phyloP scores from a whole-genome alignment of 108 stramenopile genomes.

The Thalassiosira profunda region DNA sequence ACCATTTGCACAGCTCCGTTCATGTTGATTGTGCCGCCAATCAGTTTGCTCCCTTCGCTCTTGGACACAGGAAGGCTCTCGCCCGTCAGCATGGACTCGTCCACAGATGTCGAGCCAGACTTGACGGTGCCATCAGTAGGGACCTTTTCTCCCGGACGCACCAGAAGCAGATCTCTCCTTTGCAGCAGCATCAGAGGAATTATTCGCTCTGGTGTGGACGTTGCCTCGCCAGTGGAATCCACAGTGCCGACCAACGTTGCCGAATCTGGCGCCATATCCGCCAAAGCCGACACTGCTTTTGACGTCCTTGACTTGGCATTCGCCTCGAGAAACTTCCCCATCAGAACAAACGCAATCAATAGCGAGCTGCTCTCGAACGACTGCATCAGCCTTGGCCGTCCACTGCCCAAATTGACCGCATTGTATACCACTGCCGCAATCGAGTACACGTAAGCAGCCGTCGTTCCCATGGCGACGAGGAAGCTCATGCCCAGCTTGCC shows the following conservation, averaged over 20 bases:
- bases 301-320: constrained; percentile 49
- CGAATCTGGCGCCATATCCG: constrained; percentile 50
- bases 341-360: constrained; percentile 73
- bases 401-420: constrained; percentile 15
- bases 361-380: constrained; percentile 81
- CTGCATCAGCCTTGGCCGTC: constrained; percentile 45
- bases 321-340: constrained; percentile 85
- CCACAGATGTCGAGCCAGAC: constrained; percentile 76
- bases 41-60: constrained; percentile 47
- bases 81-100: constrained; percentile 90
- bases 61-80: constrained; percentile 76
- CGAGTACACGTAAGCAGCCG: constrained; percentile 78
- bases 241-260: constrained; percentile 51
- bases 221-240: constrained; percentile 6
- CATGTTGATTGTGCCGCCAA: constrained; percentile 72
- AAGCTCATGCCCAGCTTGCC: constrained; percentile 85
- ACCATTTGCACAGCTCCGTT: constrained; percentile 53
- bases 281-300: constrained; percentile 48
- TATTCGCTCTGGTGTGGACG: constrained; percentile 19
- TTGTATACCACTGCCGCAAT: constrained; percentile 53
- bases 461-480: constrained; percentile 86
- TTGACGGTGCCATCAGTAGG: constrained; percentile 88
- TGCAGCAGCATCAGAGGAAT: constrained; percentile 49
- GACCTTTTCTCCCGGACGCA: constrained; percentile 75
- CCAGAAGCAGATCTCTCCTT: constrained; percentile 72